Evolutionary conservation across 1,284 basidiomycete genomes (phyloP).

Genomic region (Cryptococcus jaspeensis): DNA sequence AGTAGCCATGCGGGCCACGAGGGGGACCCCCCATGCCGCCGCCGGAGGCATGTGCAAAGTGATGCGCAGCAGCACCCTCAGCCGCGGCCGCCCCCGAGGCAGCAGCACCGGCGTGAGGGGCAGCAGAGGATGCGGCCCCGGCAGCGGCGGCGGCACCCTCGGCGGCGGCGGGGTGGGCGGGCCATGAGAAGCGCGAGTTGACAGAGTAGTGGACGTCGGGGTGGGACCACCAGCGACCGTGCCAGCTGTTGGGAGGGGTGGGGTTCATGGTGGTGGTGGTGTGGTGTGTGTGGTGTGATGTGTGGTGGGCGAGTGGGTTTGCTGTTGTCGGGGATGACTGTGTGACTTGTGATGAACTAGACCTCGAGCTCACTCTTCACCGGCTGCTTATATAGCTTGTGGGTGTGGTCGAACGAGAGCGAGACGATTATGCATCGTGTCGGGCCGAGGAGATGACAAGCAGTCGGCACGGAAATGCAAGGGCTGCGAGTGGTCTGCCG

Average conservation of each 20-base stretch:
- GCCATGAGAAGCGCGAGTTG: slow-evolving; percentile 11
- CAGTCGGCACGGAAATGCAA: too few species aligned
- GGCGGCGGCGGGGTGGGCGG: not conserved
- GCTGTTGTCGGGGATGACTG: too few species aligned
- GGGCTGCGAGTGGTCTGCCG: too few species aligned
- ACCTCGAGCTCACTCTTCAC: too few species aligned
- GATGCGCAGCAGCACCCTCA: slow-evolving; percentile 6
- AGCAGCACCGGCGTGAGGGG: slow-evolving; percentile 1
- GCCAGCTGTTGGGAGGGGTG: slow-evolving; percentile 8
- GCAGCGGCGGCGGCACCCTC: not conserved
- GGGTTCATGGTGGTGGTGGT: slow-evolving; percentile 8
- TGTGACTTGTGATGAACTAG: too few species aligned
- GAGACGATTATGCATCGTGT: too few species aligned
- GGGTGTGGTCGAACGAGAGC: not conserved
- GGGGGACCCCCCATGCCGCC: slow-evolving; percentile 8
- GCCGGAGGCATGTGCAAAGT: not conserved
- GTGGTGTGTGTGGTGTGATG: not conserved
- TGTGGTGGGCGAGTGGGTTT: too few species aligned
- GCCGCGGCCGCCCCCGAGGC: slow-evolving; percentile 6
- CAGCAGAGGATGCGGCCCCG: not conserved
- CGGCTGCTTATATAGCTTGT: not conserved
- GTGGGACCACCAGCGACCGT: slow-evolving; percentile 5
- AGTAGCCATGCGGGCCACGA: slow-evolving; percentile 10
- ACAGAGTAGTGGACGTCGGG: slow-evolving; percentile 8
- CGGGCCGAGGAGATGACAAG: too few species aligned